A percentile compares a stretch with the other conserved stretches of the same genome.
phyloP scores from a whole-genome alignment of 345 rosid species.

The Rhodomyrtus tomentosa region DNA sequence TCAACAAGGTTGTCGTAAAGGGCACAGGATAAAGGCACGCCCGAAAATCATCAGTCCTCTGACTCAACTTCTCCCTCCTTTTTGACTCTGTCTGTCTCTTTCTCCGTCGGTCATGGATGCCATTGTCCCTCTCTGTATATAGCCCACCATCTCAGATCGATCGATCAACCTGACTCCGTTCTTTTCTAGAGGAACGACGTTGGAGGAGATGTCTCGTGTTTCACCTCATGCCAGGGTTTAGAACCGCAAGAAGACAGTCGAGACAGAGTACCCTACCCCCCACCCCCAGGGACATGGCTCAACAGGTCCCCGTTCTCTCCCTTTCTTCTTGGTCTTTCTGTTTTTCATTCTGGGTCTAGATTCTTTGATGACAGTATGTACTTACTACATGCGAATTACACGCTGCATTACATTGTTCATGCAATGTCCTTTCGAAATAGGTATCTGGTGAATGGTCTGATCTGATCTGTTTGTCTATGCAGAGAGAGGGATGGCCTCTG shows the following conservation, averaged over 20 bases:
- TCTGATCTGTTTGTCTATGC: neutral
- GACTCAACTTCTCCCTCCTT: neutral
- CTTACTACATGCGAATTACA: neutral
- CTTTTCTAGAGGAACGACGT: neutral
- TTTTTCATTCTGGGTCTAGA: neutral
- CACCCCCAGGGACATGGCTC: neutral
- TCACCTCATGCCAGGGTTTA: neutral
- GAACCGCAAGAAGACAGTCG: neutral
- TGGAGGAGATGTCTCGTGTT: neutral
- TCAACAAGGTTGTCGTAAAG: neutral
- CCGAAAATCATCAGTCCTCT: neutral
- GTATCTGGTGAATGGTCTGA: neutral
- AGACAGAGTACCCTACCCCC: neutral
- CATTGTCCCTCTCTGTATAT: neutral
- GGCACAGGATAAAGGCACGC: neutral
- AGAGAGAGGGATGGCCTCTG: slow-evolving; percentile 48
- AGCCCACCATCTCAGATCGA: neutral
- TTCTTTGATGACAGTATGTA: neutral
- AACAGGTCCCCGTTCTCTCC: neutral
- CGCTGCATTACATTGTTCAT: neutral
- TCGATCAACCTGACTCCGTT: neutral
- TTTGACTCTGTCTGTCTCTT: neutral
- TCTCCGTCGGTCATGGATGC: neutral
- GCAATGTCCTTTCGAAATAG: neutral
- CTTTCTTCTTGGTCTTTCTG: neutral